A percentile compares a stretch with the other conserved stretches of the same genome.
Evolutionary conservation across 2,329 filamentous ascomycete genomes (phyloP).

Genomic region (Scopulariopsis brevicaulis): DNA sequence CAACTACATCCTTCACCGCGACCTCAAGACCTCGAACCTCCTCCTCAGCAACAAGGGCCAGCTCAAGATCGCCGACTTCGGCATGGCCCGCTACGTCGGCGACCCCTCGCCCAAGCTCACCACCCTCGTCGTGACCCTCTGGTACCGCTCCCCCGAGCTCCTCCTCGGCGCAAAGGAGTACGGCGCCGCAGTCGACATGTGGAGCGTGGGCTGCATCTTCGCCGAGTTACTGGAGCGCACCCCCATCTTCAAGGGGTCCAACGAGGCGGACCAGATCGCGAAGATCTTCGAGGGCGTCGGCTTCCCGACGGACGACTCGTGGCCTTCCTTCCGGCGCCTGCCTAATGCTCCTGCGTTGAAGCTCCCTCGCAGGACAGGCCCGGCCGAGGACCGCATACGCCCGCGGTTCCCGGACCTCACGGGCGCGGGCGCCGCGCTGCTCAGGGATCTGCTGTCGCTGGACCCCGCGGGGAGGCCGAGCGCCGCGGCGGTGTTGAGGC

Average conservation of each 20-base stretch:
- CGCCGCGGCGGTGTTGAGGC: constrained; percentile 62
- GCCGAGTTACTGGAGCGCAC: constrained; percentile 78
- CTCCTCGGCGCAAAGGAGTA: constrained; percentile 73
- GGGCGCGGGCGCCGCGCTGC: constrained; percentile 56
- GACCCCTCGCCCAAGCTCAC: constrained; percentile 71
- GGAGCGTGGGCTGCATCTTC: constrained; percentile 94
- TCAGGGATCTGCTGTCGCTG: constrained; percentile 59
- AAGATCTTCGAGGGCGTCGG: constrained; percentile 87
- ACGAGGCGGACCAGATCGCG: constrained; percentile 83
- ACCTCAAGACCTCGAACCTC: constrained; percentile 88
- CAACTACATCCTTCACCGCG: constrained; percentile 85
- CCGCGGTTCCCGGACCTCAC: constrained; percentile 76
- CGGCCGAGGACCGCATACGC: constrained; percentile 47
- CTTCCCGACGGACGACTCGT: constrained; percentile 68
- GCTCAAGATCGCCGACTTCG: constrained; percentile 95
- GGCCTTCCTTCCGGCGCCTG: constrained; percentile 78
- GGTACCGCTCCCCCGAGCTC: constrained; percentile 90
- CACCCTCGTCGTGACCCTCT: constrained; percentile 88
- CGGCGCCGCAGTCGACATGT: constrained; percentile 73
- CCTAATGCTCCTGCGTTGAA: constrained; percentile 77
- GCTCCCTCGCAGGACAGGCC: constrained; percentile 39
- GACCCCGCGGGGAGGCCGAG: constrained; percentile 63
- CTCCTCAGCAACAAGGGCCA: constrained; percentile 90
- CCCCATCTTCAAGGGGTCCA: constrained; percentile 75
- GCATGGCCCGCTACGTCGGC: constrained; percentile 86